These are phyloP conservation scores for Talaromyces ruber DNA, from an alignment of 495 filamentous ascomycete genomes.

Conservation along the genomic window DNA sequence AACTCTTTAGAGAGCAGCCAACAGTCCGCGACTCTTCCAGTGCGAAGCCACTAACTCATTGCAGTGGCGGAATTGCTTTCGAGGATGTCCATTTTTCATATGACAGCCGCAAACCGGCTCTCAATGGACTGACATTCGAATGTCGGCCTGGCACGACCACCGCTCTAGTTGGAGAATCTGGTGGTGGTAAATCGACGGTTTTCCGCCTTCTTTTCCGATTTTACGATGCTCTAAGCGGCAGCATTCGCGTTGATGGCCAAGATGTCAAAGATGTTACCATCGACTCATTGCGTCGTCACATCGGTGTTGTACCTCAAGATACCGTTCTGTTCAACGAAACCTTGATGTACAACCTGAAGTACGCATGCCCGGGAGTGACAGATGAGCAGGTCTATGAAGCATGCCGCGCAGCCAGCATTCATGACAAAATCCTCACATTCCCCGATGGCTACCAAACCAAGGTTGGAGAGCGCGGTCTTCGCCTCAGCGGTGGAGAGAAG, in stretches of 20 bases:
- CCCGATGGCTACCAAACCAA: conserved; percentile 87
- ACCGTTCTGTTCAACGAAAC: conserved; percentile 96
- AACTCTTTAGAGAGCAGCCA: conserved; percentile 90
- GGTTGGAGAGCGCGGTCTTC: conserved; percentile 89
- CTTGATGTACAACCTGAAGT: conserved; percentile 93
- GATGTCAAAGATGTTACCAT: conserved; percentile 84
- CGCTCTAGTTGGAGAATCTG: conserved; percentile 90
- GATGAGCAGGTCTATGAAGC: conserved; percentile 87
- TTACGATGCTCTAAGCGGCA: conserved; percentile 73
- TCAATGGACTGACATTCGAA: conserved; percentile 72
- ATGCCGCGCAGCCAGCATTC: conserved; percentile 85
- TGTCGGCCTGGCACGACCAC: conserved; percentile 88
- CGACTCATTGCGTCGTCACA: conserved; percentile 80
- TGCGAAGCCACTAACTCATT: conserved; percentile 47
- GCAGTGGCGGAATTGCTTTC: conserved; percentile 76
- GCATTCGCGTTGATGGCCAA: conserved; percentile 72
- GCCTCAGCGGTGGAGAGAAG: conserved; percentile 91
- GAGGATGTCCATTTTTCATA: conserved; percentile 86
- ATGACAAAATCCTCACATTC: conserved; percentile 90
- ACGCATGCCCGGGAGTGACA: conserved; percentile 77
- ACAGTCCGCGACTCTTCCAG: conserved; percentile 68
- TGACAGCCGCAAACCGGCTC: conserved; percentile 76
- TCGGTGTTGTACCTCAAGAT: conserved; percentile 95
- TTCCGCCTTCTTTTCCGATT: conserved; percentile 94
- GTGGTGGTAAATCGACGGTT: conserved; percentile 95